phyloP scores from a whole-genome alignment of 2,329 filamentous ascomycete genomes.

The Pleurostoma richardsiae region DNA sequence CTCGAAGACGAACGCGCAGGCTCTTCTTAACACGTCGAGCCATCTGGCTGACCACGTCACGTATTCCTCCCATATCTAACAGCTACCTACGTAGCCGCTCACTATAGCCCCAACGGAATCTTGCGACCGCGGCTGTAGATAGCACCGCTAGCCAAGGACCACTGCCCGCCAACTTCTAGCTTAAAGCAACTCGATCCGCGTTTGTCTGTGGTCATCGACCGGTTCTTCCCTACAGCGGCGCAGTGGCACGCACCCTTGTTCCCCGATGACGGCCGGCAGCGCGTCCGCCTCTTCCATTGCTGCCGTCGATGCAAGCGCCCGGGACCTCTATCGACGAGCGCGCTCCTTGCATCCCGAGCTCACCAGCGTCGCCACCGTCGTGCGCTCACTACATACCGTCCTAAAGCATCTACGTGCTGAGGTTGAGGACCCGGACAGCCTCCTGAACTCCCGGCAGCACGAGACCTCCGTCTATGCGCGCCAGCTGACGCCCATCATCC shows the following conservation, averaged over 20 bases:
- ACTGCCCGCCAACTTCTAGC: no score
- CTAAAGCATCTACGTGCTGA: slow-evolving; percentile 55
- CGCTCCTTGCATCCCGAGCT: slow-evolving; percentile 44
- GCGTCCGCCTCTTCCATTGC: slow-evolving; percentile 42
- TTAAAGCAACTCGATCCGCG: no score
- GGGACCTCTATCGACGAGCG: slow-evolving; percentile 49
- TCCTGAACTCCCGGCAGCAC: slow-evolving; percentile 34
- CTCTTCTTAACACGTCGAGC: no score
- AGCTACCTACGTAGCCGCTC: no score
- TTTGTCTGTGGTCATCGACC: no score
- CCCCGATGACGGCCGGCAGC: slow-evolving; percentile 20
- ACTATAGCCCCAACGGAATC: no score
- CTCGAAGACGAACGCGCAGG: no score
- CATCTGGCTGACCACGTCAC: no score
- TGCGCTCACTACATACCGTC: slow-evolving; percentile 49
- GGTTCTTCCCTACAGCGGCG: no score
- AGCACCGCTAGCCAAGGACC: no score
- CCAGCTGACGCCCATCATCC: slow-evolving; percentile 46
- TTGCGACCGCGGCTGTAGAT: no score
- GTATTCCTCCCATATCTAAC: no score
- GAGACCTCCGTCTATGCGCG: slow-evolving; percentile 36
- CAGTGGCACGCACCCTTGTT: slow-evolving; percentile 5
- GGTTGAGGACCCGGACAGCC: slow-evolving; percentile 50
- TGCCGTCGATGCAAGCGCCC: slow-evolving; percentile 49
- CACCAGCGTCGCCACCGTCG: slow-evolving; percentile 40